Percentiles rank a stretch among this genome's conserved stretches.
These are phyloP conservation scores for Penicillium capsulatum DNA, from an alignment of 2,329 filamentous ascomycete species.

Conservation along the genomic window DNA sequence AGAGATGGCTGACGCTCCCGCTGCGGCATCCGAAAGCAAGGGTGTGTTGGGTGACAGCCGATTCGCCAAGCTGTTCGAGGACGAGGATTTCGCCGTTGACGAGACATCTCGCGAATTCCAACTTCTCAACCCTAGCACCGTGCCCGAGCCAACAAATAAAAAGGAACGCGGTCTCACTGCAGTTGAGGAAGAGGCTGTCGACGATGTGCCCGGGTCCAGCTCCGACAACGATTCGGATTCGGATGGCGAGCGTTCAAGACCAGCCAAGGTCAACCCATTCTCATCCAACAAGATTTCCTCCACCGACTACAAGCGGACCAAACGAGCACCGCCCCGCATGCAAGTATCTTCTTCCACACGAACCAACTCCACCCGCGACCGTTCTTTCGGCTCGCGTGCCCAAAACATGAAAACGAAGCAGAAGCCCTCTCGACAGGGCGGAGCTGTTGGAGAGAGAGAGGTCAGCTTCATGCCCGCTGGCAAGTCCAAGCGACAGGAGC, in stretches of 20 bases:
- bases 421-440: slow-evolving; percentile 29
- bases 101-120: slow-evolving; percentile 84
- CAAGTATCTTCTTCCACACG: slow-evolving; percentile 52
- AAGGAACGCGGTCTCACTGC: slow-evolving; percentile 55
- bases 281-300: slow-evolving; percentile 50
- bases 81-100: slow-evolving; percentile 88
- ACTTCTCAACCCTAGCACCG: slow-evolving; percentile 82
- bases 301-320: slow-evolving; percentile 52
- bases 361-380: slow-evolving; percentile 45
- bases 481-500: slow-evolving; percentile 36
- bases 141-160: slow-evolving; percentile 28
- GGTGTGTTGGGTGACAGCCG: slow-evolving; percentile 77
- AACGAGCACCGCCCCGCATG: slow-evolving; percentile 52
- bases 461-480: slow-evolving; percentile 57
- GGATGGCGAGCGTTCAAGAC: slow-evolving; percentile 29
- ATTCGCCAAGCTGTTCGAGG: slow-evolving; percentile 84
- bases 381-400: slow-evolving; percentile 57
- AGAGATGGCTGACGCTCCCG: slow-evolving; percentile 30
- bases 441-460: slow-evolving; percentile 50
- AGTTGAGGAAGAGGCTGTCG: slow-evolving; percentile 58
- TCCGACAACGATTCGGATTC: slow-evolving; percentile 35
- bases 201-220: slow-evolving; percentile 46
- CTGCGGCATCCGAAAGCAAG: slow-evolving; percentile 41
- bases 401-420: slow-evolving; percentile 40
- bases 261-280: slow-evolving; percentile 29